These are phyloP conservation scores for Dendryphion nanum DNA, from an alignment of 2,329 filamentous ascomycete genomes.

Conservation along the genomic window DNA sequence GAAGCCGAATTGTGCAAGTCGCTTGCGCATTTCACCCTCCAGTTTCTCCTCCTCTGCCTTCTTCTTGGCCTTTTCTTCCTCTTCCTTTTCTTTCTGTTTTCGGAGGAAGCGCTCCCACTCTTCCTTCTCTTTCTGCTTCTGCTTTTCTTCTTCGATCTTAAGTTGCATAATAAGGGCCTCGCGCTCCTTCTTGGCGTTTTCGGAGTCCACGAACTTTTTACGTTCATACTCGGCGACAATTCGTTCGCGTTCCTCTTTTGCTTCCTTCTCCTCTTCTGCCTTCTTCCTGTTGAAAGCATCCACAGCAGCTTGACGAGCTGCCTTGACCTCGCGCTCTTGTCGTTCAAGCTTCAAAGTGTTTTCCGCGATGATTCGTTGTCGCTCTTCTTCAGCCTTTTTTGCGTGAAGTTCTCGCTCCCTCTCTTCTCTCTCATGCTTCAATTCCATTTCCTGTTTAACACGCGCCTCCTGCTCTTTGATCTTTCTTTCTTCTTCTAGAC, in stretches of 20 bases:
- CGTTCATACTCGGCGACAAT: slow-evolving; percentile 37
- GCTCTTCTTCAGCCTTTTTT: slow-evolving; percentile 15
- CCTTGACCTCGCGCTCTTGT: slow-evolving; percentile 28
- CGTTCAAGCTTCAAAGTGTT: slow-evolving; percentile 28
- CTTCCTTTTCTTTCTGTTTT: slow-evolving; percentile 42
- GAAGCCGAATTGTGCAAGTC: slow-evolving; percentile 45
- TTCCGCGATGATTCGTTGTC: slow-evolving; percentile 31
- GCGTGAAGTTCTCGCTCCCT: slow-evolving; percentile 15
- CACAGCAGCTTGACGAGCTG: slow-evolving; percentile 30
- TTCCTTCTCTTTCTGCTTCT: slow-evolving; percentile 43
- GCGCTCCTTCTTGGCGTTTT: slow-evolving; percentile 35
- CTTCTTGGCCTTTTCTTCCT: slow-evolving; percentile 41
- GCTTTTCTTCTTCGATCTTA: slow-evolving; percentile 40
- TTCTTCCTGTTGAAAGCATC: slow-evolving; percentile 35
- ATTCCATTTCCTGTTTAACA: slow-evolving; percentile 13
- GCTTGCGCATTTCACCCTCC: slow-evolving; percentile 47
- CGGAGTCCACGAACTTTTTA: slow-evolving; percentile 35
- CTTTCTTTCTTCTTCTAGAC: slow-evolving; percentile 9
- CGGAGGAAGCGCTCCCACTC: slow-evolving; percentile 42
- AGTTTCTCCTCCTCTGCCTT: slow-evolving; percentile 42
- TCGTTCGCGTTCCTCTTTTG: slow-evolving; percentile 30
- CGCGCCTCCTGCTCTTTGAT: slow-evolving; percentile 13
- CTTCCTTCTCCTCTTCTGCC: slow-evolving; percentile 29
- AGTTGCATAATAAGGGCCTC: slow-evolving; percentile 41
- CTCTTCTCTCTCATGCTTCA: slow-evolving; percentile 10